Base-by-base conservation (phyloP, 2,329 filamentous ascomycete species). In the Daldinia sp. region DNA sequence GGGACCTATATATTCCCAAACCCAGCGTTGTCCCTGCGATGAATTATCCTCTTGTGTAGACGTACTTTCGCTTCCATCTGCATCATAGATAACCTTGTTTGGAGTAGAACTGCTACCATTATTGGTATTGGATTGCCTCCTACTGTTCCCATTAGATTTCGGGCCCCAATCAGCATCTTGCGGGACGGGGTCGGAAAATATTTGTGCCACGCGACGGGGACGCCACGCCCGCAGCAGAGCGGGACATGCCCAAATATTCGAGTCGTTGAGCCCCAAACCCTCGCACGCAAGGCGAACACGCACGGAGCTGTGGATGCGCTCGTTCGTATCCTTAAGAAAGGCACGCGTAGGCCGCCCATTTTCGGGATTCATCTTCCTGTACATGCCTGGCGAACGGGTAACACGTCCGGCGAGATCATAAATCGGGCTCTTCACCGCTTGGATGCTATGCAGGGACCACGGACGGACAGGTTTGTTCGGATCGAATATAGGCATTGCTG, bases 261-360 rank as follows among this genome's bases (percentile, higher is more conserved):
- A 71, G 68, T 86, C 84, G 63, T 86, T 79, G 29, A 82, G 75
- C 0, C 79, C 82, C 2, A 84, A 77, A 1, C 84, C 84, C 51
- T 79, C 71, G 61, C 81, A 81, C 1, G 81, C 81, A 11, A 86
- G 77, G 3, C 83, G 80, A n/a, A 85, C 77, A 1, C 84, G 79
- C 1, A 84, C 84, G 1, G 82, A 83, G 63, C 81, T 80, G 70
- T 87, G 84, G 30, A 86, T 79, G 7, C 81, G 79, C 72, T 87
- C 84, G 67, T 85, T 83, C 8, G 84, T 87, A 62, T 83, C 78
- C 52, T 79, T 70, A 23, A 87, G 78, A 59, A 79, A 84, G 7
- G 74, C 73, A 1, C 70, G 66, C 37, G 74, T 73, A 29, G 73
- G 69, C 10, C 70, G 71, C 7, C 79, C 77, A 1, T 77, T 79